Evolutionary conservation across 108 stramenopile genomes (phyloP), one percentile per base, ranked within the genome.

Genomic region (Parietichytrium sp.): DNA sequence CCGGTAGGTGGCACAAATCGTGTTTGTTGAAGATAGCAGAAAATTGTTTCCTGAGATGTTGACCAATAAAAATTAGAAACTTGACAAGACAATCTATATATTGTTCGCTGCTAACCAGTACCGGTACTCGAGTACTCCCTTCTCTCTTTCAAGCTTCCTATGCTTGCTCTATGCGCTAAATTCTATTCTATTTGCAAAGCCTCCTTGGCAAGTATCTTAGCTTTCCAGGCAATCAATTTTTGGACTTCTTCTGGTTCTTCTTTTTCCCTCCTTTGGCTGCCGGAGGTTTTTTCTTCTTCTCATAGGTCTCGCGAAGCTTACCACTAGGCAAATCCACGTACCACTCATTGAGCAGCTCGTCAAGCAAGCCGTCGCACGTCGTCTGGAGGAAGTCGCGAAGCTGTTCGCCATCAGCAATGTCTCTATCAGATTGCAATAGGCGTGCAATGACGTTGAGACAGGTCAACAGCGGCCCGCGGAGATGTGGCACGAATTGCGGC

Each of bases 161-260:
- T 18, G 18, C n/a, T 50, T n/a, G n/a, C 52, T 23, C 6, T 27
- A n/a, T 15, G 52, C 52, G 1, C 52, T 53, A 29, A 15, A 0
- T 27, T 23, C 52, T 7, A 29, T 29, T 15, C 27, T 27, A 26
- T 26, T 8, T 26, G 0, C 26, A 8, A 26, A 54, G 26, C 26
- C 7, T 0, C 25, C 3, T 23, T 18, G 42, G 20, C 38, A 27
- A 72, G 10, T 15, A 93, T 93, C 80, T 84, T 84, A 54, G 90
- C 86, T 81, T 92, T 91, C 18, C 91, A 77, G 54, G 80, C 88
- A 27, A 49, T 80, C 12, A 92, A 52, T 42, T 84, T 89, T n/a
- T 87, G 85, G 38, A 91, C 91, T 83, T 90, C 90, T 52, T 87
- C 80, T 49, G 16, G 42, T 25, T 45, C 83, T 12, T 85, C n/a